Base-by-base conservation (phyloP, 148 eudicot genomes). In the Euryodendron excelsum region DNA sequence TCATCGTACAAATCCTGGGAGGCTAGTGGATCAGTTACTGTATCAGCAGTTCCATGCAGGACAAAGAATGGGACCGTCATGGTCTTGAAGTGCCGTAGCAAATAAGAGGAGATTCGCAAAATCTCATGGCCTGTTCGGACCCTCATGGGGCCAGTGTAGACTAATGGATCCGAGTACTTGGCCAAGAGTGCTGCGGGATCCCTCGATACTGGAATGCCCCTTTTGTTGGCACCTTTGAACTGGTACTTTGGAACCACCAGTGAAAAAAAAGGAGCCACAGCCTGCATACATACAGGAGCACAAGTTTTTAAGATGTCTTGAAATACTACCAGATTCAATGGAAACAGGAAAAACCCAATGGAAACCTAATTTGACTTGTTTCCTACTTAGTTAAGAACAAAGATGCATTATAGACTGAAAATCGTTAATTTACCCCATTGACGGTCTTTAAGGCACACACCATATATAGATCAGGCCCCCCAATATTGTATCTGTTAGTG, bases 141-240 rank as follows among this genome's bases (percentile, higher is more conserved):
- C 76, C 99, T 85, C 34, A 96, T 88, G 13, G 97, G 94, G 6
- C 99, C 99, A 0, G 99, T 96, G 80, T 93, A 96, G 25, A 96
- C 99, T 78, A 96, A 73, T 0, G 99, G 99, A 69, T 96, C 99
- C 3, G 99, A 89, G 87, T 96, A 96, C 83, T 96, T 96, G 60
- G 92, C 98, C 58, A 87, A 25, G 58, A 96, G 94, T 63, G 93
- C 94, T 2, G 86, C 93, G 4, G 99, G 99, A 65, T 96, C 99
- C 63, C 99, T 85, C 55, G 98, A 86, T 71, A 96, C 99, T 4
- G 93, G 88, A 48, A 91, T 89, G 34, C 99, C 99, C 69, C 88
- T 91, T 83, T 93, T 96, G 91, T 93, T 89, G 34, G 99, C 94
- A 20, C 96, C 98, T 88, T 91, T 91, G 78, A 92, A 96, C 59